Evolutionary conservation across 78 protist species (phyloP).

Genomic region (Bodo saltans): DNA sequence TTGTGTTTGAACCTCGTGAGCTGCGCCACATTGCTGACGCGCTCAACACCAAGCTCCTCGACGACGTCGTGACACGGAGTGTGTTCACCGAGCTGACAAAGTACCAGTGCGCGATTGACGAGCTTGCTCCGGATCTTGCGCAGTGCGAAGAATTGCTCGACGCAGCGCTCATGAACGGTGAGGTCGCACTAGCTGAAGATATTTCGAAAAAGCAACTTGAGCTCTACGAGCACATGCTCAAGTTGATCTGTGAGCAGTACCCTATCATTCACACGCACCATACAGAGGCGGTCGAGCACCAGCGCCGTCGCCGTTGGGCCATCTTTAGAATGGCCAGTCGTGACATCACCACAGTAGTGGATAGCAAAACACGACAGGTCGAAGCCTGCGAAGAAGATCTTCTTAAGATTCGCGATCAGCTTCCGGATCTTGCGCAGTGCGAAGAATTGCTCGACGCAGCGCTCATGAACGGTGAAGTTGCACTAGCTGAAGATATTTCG

Average conservation of each 20-base stretch:
- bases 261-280: constrained; percentile 16
- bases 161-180: neutral
- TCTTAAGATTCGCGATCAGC: neutral
- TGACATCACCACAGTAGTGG: constrained; percentile 16
- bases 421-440: neutral
- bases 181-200: constrained; percentile 16
- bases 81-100: constrained; percentile 13
- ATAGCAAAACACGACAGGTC: neutral
- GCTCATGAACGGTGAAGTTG: constrained; percentile 12
- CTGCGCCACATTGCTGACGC: constrained; percentile 1
- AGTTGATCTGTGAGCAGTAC: constrained; percentile 5
- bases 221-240: constrained; percentile 2
- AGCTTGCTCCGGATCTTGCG: neutral
- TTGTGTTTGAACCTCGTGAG: neutral
- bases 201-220: neutral
- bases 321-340: constrained; percentile 28
- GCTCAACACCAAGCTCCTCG: constrained; percentile 15
- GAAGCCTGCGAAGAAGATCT: constrained; percentile 18
- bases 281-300: neutral
- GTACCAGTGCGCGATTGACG: constrained; percentile 8
- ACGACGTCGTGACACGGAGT: constrained; percentile 1
- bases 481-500: neutral
- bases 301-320: constrained; percentile 17
- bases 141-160: neutral
- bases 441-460: neutral